Base-by-base conservation (phyloP, 495 filamentous ascomycete genomes). In the Hypoxylon perforatum region DNA sequence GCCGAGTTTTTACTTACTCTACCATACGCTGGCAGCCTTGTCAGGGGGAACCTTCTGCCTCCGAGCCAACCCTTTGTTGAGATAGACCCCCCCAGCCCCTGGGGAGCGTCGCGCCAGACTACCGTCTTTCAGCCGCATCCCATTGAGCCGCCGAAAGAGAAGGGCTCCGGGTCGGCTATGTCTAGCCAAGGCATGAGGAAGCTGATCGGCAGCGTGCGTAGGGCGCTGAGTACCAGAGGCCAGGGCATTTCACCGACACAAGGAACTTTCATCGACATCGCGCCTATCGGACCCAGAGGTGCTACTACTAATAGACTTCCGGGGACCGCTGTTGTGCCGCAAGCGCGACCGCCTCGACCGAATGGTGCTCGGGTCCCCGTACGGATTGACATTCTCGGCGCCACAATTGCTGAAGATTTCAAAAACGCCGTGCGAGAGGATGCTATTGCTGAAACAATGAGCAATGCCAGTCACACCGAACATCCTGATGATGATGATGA, bases 131-230 rank as follows among this genome's bases (percentile, higher is more conserved):
- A 77, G 58, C 80, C 69, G 44, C 77, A 66, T 14, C 61, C 74
- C 15, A 69, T 41, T 33, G 69, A 75, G 28, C 51, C 55, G 53
- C 69, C 69, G 48, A 85, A 82, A 57, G 76, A 73, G 53, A 80
- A 76, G 61, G 47, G 61, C 18, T 76, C 73, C 19, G 82, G 79
- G 5, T 84, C 79, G 18, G 81, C 81, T 63, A 84, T 85, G 83
- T 84, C 84, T 5, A 78, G 83, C 1, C 82, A 80, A 46, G 91
- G 92, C 1, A 89, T 98, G 81, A 92, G 88, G 75, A 95, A 88
- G 65, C 81, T 98, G 2, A 82, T 99, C 45, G 94, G 94, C 0
- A 93, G 90, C 62, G 92, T 98, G 33, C 90, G 92, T 42, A 91
- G 94, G 35, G 94, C 89, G n/a, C 75, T 97, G 48, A 92, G 93